Base-by-base conservation (phyloP, 495 filamentous ascomycete genomes). In the Podospora anserina region DNA sequence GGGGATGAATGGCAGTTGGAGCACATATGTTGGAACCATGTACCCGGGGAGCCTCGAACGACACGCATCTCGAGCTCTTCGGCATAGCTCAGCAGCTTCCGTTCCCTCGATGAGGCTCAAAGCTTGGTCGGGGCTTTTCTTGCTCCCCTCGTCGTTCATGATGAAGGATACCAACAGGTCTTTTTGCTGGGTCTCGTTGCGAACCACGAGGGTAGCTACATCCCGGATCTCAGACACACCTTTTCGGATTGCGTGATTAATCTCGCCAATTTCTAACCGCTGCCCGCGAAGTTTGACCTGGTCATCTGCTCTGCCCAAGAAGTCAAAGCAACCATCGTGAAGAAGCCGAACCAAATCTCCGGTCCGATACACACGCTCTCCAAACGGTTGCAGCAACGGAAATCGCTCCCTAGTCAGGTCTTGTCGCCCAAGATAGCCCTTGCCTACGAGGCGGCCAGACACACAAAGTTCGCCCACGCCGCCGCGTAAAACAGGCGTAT, bases 391-490 rank as follows among this genome's bases (percentile, higher is more conserved):
- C 4, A 92, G 73, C 0, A 75, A 81, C 0, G 88, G 89, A 69
- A 92, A 92, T 49, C 83, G 82, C 67, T 91, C 85, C 2, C 75
- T 59, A 0, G 90, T 92, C 28, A 92, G 80, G 34, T 92, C 87
- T 3, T 87, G 83, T 4, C 92, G 84, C 56, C 94, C 94, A 54
- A 95, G 82, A 71, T 97, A 97, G 0, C 93, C 94, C 71, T 90
- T 92, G 6, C 90, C 94, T 39, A 97, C 92, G 5, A 97, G 82
- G 67, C 88, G 90, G 0, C 94, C 94, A 5, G 90, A 91, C 34
- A 97, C 88, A 72, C 92, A 96, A 5, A 97, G 86, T 74, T 97
- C 94, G 23, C 94, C 94, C 39, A 94, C 82, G 7, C 86, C 89
- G 5, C 94, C 93, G n/a, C 88, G 84, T 5, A 94, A 77, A 7